Evolutionary conservation across 495 filamentous ascomycete species (phyloP), one percentile per base, ranked within the genome.

Genomic region (Talaromyces ruber): DNA sequence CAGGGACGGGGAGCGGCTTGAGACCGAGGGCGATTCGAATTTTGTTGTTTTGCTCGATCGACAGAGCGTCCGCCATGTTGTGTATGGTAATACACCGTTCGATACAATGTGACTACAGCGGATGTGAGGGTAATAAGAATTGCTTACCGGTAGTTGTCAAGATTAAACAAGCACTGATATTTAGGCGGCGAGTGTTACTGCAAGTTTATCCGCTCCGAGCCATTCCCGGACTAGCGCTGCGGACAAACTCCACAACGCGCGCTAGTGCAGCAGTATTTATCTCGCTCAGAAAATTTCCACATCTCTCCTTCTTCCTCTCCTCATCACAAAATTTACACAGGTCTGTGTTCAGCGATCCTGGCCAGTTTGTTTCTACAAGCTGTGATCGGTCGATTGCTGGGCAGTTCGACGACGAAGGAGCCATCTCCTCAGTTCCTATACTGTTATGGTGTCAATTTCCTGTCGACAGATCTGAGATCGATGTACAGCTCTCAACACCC

Each of bases 1-100:
- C 88, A 22, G 90, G 89, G 8, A 95, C 89, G 54, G 92, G 92
- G 65, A 98, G 80, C 32, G 92, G 93, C 68, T 92, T 91, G 77
- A 97, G 86, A 63, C 94, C 94, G 65, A 97, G 82, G 39, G 91
- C 90, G 63, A 86, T 82, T 50, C 94, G 93, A 65, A 97, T 86
- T 69, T 92, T 90, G 81, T 98, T 98, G 53, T 91, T 90, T 80
- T 96, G 91, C 71, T 96, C 92, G 70, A 98, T 93, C 59, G 89
- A 88, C 29, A 93, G 84, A 66, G 86, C 81, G 79, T 93, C 90
- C 37, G 84, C 76, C 90, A 93, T 95, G 37, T 62, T 85, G 73
- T 63, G 34, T 58, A 55, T 9, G 25, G 29, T 32, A 12, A 22
- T 24, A n/a, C 43, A 21, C 39, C 52, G 11, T 32, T 51, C 6